Conservation (phyloP, 495 filamentous ascomycete genomes). For the Aspergillus bertholletiae region DNA sequence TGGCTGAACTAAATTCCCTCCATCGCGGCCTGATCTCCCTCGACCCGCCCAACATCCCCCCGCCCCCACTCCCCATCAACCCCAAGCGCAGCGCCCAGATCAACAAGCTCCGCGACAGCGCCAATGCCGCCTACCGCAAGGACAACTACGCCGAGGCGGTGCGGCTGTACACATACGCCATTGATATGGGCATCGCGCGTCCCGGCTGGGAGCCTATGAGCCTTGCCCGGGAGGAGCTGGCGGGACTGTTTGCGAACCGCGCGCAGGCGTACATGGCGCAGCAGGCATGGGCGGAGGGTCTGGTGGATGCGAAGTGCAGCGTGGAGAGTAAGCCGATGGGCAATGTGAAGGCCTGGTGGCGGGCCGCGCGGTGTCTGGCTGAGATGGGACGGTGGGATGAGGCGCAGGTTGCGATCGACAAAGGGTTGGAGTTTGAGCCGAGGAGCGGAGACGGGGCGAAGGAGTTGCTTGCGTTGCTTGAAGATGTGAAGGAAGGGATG, state of each 20-base stretch:
- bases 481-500: constrained; percentile 59
- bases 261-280: constrained; percentile 85
- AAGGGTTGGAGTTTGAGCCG: constrained; percentile 80
- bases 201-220: constrained; percentile 83
- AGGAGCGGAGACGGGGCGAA: constrained; percentile 55
- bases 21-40: constrained; percentile 67
- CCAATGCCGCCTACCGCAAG: constrained; percentile 79
- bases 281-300: constrained; percentile 75
- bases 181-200: constrained; percentile 80
- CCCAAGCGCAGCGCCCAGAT: constrained; percentile 83
- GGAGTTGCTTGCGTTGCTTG: constrained; percentile 63
- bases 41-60: constrained; percentile 55
- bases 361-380: constrained; percentile 71
- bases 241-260: constrained; percentile 76
- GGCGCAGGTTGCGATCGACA: constrained; percentile 67
- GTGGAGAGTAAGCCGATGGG: constrained; percentile 84
- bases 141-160: constrained; percentile 69
- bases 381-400: constrained; percentile 92
- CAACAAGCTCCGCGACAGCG: constrained; percentile 83
- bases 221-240: constrained; percentile 78
- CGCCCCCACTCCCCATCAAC: constrained; percentile 76
- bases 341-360: constrained; percentile 94
- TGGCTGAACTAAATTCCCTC: constrained; percentile 66
- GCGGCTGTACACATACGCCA: constrained; percentile 73
- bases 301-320: constrained; percentile 78